Percentiles rank a stretch among this genome's conserved stretches.
Evolutionary conservation across 345 rosid species (phyloP).

Genomic region (Ricinus communis): DNA sequence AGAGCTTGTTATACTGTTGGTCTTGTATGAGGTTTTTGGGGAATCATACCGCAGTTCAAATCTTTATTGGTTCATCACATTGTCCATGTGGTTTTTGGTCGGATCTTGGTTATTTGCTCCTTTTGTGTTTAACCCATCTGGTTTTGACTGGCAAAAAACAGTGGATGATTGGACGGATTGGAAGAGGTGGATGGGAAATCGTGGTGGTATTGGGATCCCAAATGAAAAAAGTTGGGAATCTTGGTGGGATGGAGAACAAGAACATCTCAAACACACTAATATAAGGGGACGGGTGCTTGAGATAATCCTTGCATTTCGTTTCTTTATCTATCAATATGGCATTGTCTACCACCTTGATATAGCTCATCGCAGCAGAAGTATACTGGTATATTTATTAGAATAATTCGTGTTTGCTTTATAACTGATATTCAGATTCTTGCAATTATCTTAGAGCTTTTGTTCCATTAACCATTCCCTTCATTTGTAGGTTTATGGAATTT

Average conservation of each 20-base stretch:
- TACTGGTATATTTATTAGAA: slow-evolving; percentile 48
- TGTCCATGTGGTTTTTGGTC: slow-evolving; percentile 93
- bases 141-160: slow-evolving; percentile 96
- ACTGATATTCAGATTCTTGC: neutral
- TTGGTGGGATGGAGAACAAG: slow-evolving; percentile 94
- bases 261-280: slow-evolving; percentile 69
- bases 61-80: slow-evolving; percentile 66
- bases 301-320: slow-evolving; percentile 72
- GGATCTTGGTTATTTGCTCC: slow-evolving; percentile 96
- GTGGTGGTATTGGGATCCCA: slow-evolving; percentile 82
- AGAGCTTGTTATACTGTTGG: slow-evolving; percentile 69
- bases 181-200: slow-evolving; percentile 98
- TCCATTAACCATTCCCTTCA: slow-evolving; percentile 10
- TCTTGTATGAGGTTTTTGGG: slow-evolving; percentile 70
- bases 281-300: slow-evolving; percentile 72
- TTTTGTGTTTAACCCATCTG: slow-evolving; percentile 88
- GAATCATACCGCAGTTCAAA: slow-evolving; percentile 70
- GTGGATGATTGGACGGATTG: slow-evolving; percentile 98
- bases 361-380: slow-evolving; percentile 53
- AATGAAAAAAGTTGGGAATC: slow-evolving; percentile 87
- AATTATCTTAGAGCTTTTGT: neutral
- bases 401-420: neutral
- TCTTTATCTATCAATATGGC: slow-evolving; percentile 87
- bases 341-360: slow-evolving; percentile 95
- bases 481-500: slow-evolving; percentile 77